A percentile compares a stretch with the other conserved stretches of the same genome.
Conservation (phyloP, 129 eudicot genomes). For the Helianthus tuberosus region DNA sequence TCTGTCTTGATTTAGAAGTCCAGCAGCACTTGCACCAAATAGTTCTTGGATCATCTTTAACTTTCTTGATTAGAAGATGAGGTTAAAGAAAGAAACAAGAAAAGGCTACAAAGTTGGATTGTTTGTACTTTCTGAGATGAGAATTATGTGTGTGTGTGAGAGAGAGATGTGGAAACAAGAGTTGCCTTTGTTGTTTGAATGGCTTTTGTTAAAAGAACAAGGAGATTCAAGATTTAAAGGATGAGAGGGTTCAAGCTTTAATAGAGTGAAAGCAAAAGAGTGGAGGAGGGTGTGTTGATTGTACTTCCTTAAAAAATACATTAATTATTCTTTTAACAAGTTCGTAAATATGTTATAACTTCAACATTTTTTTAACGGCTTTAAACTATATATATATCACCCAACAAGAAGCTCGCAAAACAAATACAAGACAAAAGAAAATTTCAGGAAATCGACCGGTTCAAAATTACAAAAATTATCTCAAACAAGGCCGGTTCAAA, state of each 20-base stretch:
- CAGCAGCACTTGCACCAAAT: constrained; percentile 49
- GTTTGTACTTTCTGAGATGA: constrained; percentile 27
- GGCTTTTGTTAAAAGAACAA: constrained; percentile 53
- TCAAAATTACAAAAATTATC: no score
- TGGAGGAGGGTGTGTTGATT: background rate
- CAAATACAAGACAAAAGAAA: no score
- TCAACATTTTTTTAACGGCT: no score
- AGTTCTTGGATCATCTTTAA: constrained; percentile 75
- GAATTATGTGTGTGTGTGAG: constrained; percentile 9
- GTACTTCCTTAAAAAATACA: background rate
- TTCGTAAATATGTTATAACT: background rate
- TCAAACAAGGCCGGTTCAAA: no score
- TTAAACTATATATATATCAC: no score
- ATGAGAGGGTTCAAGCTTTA: constrained; percentile 39
- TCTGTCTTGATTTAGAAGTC: constrained; percentile 48
- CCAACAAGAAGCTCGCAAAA: no score
- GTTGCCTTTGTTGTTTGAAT: constrained; percentile 54
- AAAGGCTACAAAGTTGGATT: constrained; percentile 43
- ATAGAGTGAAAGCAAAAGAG: constrained; percentile 25
- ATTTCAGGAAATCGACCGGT: no score
- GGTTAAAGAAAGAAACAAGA: constrained; percentile 41
- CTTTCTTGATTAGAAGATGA: constrained; percentile 34
- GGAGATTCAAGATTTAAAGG: constrained; percentile 16
- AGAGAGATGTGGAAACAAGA: constrained; percentile 32
- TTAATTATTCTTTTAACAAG: background rate